Evolutionary conservation across 495 filamentous ascomycete species (phyloP), one percentile per base, ranked within the genome.

Genomic region (Daldinia loculata): DNA sequence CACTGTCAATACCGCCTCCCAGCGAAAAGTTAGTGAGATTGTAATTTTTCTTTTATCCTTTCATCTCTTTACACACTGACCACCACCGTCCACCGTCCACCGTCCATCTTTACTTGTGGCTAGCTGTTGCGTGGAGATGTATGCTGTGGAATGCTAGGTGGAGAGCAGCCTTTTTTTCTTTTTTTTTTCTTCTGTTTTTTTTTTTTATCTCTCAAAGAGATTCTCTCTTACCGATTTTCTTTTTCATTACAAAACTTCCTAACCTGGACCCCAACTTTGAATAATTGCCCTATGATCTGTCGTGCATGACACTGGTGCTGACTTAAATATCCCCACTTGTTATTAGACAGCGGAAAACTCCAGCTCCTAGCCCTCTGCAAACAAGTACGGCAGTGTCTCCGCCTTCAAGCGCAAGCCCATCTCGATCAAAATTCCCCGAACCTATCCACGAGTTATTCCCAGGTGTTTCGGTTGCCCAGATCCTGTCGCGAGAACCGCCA

Each of bases 381-480:
- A 80, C 78, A 38, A 81, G 72, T 68, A 80, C 71, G 43, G 75
- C 74, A 50, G 71, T 75, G 61, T 80, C 81, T 69, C 79, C 77
- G 56, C 79, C 81, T 58, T 78, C 81, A 56, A 82, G 78, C 70
- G 78, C 77, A 60, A 79, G 79, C 74, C 78, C 81, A 73, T 79
- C 78, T 45, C 73, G 67, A 56, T 72, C 80, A 38, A 74, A 67
- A 63, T 80, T 79, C 61, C 67, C 78, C 15, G 75, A 77, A n/a
- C 66, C 74, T 51, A 45, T 70, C 29, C 64, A 67, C 63, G 71
- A 74, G 38, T 62, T 60, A 17, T 66, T 74, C 52, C 56, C 74
- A 41, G 41, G 68, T 53, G 59, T 69, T 69, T 57, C 70, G 17
- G 39, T 63, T 51, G 26, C 62, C 50, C 51, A 65, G 55, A 6